Base-by-base conservation (phyloP, 768 basidiomycete genomes). In the Boletus vermiculosoides region DNA sequence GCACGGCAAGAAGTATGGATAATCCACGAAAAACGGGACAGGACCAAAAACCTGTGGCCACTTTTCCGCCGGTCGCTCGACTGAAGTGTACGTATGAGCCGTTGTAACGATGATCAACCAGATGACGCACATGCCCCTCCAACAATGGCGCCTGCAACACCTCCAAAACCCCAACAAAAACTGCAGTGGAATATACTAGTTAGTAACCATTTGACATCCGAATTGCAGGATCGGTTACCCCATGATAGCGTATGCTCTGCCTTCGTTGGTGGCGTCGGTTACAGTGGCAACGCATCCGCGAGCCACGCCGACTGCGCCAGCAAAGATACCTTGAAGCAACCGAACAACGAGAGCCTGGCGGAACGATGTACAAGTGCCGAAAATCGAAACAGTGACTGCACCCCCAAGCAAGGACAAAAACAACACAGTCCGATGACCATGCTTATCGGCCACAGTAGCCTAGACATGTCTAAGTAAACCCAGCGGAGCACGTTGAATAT, bases 91-190 rank as follows among this genome's bases (percentile, higher is more conserved):
- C 12, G n/a, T 67, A 56, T 63, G 13, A 60, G 40, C 10, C 10
- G 30, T 20, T 45, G 31, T 9, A 46, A 50, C 33, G n/a, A 39
- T 50, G 28, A 40, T 34, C 31, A 25, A 37, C 10, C 22, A 54
- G 31, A 55, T 9, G 22, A 78, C 90, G 71, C 61, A 92, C 92
- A 87, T 63, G 85, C 76, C 63, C 91, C 91, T 59, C 92, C 94
- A 31, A 95, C 80, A 51, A 94, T 88, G 45, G 90, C 89, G 44
- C 93, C 93, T 45, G 87, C 83, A 13, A 94, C 92, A 82, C 95
- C 97, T 58, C 96, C 97, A 61, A 98, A 83, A 58, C 94, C 95
- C 97, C 96, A 97, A 63, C 87, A 92, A 71, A 96, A 97, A 12
- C 90, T 92, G 55, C 3, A 54, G 48, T 56, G 33, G 41, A 41